Base-by-base conservation (phyloP, 345 rosid species). In the Murraya paniculata region DNA sequence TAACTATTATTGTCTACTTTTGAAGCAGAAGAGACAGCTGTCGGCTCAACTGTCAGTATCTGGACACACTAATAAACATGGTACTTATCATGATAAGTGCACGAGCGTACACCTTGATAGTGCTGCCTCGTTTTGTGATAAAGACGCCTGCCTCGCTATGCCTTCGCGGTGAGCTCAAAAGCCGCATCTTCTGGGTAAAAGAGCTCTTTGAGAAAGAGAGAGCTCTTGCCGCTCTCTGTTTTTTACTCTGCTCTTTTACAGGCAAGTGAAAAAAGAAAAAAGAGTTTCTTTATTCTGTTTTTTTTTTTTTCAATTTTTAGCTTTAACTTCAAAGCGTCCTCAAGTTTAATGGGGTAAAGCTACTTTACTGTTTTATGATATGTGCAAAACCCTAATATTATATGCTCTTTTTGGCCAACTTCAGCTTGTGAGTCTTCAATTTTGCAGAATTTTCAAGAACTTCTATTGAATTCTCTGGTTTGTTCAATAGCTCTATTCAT, bases 301-400 rank as follows among this genome's bases (percentile, higher is more conserved):
- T 30, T 50, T 56, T 13, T 57, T 25, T 14, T 50, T 27, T 38
- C 4, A 24, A 14, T 3, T 71, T 9, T 30, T 64, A 35, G 35
- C 16, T 73, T 24, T 27, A 7, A 24, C 78, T 82, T 80, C 71
- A 28, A 9, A 55, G 67, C 78, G 72, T 71, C 75, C 67, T 71
- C 67, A 53, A 66, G 77, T 80, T 79, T 60, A 53, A 71, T 68
- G 61, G 73, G 71, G 57, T 77, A 80, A 80, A 74, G 83, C 24
- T 78, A 76, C 81, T 82, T 82, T 85, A 80, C 84, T 76, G 73
- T 67, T 78, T 69, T 56, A 57, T 62, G 39, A 76, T 69, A 6
- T 39, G 31, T 66, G 30, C 45, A 36, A 68, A 82, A 70, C 81
- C 82, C 82, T 74, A 74, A 65, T 69, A 77, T 68, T 73, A 16